Conservation (phyloP, 768 basidiomycete species). For the Rhodosporidiobolus odoratus region DNA sequence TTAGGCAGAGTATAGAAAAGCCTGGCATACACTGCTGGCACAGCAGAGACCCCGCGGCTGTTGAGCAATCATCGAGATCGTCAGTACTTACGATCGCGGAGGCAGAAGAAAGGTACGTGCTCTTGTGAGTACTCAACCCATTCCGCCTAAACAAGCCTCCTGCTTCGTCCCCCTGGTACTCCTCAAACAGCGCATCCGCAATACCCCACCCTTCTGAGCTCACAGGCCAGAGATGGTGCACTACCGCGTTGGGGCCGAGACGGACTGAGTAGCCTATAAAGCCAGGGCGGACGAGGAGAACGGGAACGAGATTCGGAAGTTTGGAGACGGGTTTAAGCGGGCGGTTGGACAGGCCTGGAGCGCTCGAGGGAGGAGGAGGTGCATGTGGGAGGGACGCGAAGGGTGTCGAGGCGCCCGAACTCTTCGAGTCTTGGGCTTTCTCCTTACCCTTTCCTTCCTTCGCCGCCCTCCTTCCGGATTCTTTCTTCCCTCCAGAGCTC, state of each 20-base stretch:
- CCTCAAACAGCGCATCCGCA: slow-evolving; percentile 23
- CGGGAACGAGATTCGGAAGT: not conserved
- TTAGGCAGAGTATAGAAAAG: not conserved
- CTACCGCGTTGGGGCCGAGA: not conserved
- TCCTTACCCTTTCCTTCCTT: not conserved
- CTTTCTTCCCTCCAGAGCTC: not conserved
- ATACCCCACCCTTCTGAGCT: not conserved
- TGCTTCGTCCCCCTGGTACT: slow-evolving; percentile 19
- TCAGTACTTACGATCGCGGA: too few species aligned
- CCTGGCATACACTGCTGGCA: slow-evolving; percentile 35
- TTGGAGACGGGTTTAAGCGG: not conserved
- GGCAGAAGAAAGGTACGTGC: not conserved
- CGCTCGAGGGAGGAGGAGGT: not conserved
- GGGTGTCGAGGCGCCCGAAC: not conserved
- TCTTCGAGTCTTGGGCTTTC: not conserved
- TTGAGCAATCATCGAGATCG: not conserved
- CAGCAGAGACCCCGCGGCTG: slow-evolving; percentile 2
- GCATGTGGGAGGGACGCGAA: not conserved
- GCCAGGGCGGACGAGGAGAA: not conserved
- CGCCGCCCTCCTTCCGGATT: not conserved
- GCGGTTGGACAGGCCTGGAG: too few species aligned
- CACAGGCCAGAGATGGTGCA: slow-evolving; percentile 29
- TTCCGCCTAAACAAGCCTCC: slow-evolving; percentile 23
- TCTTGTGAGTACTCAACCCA: not conserved
- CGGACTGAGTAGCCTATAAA: slow-evolving; percentile 8